Conservation (phyloP, 2,329 filamentous ascomycete species). For the Tricladium varicosporioides region DNA sequence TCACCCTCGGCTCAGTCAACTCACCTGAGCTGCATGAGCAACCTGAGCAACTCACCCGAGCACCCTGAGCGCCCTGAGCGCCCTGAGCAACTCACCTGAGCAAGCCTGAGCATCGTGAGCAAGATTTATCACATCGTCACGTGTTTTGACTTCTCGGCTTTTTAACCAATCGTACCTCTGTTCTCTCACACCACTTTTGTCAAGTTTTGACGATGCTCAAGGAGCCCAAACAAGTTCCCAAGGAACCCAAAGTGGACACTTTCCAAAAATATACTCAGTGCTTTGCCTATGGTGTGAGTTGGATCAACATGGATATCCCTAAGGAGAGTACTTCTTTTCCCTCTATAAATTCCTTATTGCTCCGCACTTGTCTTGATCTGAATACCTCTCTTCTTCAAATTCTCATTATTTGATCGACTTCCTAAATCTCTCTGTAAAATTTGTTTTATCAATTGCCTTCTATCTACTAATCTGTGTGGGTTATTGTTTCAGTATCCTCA, state of each 20-base stretch:
- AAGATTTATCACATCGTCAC: not conserved
- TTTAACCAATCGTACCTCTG: constrained; percentile 2
- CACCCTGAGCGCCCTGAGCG: constrained; percentile 3
- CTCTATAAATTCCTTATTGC: constrained; percentile 9
- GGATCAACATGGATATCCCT: constrained; percentile 6
- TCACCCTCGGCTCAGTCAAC: constrained; percentile 12
- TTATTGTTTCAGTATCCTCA: constrained; percentile 14
- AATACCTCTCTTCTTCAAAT: not conserved
- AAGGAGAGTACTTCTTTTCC: constrained; percentile 9
- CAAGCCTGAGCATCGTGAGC: not conserved
- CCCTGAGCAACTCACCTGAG: not conserved
- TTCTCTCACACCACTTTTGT: constrained; percentile 5
- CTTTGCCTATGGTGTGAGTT: constrained; percentile 10
- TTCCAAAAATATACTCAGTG: not conserved
- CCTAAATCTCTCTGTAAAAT: constrained; percentile 3
- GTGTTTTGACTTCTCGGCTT: constrained; percentile 6
- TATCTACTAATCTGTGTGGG: constrained; percentile 9
- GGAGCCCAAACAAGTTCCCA: constrained; percentile 4
- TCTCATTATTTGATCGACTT: not conserved
- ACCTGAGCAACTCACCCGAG: constrained; percentile 10
- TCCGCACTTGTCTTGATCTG: not conserved
- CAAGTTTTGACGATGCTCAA: constrained; percentile 6
- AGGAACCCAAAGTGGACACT: constrained; percentile 1
- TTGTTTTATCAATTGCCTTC: constrained; percentile 7
- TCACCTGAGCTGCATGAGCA: constrained; percentile 10